phyloP scores from a whole-genome alignment of 2,329 filamentous ascomycete genomes.

The Xylariaceae sp. region DNA sequence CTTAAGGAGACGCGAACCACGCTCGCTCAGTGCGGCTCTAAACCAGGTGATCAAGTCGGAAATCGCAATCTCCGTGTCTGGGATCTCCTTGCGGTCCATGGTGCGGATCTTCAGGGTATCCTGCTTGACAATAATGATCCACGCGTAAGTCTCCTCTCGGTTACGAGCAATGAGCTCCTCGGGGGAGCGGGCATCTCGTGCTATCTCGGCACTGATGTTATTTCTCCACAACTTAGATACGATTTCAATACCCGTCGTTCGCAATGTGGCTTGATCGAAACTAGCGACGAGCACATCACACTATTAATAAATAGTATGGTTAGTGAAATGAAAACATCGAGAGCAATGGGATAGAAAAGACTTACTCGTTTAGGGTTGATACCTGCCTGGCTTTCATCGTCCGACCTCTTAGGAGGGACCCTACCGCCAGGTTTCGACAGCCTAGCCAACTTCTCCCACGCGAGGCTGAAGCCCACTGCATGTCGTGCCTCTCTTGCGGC shows the following conservation, averaged over 20 bases:
- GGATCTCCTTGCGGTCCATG: constrained; percentile 66
- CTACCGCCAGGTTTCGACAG: constrained; percentile 53
- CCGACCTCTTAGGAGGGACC: constrained; percentile 62
- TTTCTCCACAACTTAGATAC: constrained; percentile 74
- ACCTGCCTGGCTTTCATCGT: constrained; percentile 55
- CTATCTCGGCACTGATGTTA: constrained; percentile 83
- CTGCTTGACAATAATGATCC: constrained; percentile 84
- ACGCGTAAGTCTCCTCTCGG: constrained; percentile 71
- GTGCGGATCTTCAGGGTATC: constrained; percentile 75
- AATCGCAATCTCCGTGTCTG: constrained; percentile 68
- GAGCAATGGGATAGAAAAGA: constrained; percentile 9
- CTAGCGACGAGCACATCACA: constrained; percentile 89
- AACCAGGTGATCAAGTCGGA: constrained; percentile 75
- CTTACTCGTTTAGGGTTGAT: constrained; percentile 60
- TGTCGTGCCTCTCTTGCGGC: constrained; percentile 61
- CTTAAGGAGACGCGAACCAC: constrained; percentile 44
- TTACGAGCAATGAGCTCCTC: constrained; percentile 76
- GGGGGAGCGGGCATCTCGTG: constrained; percentile 68
- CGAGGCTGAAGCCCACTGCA: constrained; percentile 87
- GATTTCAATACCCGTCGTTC: constrained; percentile 70
- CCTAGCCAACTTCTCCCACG: constrained; percentile 74
- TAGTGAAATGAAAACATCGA: neutral
- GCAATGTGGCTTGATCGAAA: constrained; percentile 71
- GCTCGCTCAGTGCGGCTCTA: constrained; percentile 73
- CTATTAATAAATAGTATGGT: constrained; percentile 34